Base-by-base conservation (phyloP, 2,329 filamentous ascomycete species). In the Aotearoamyces nothofagi region DNA sequence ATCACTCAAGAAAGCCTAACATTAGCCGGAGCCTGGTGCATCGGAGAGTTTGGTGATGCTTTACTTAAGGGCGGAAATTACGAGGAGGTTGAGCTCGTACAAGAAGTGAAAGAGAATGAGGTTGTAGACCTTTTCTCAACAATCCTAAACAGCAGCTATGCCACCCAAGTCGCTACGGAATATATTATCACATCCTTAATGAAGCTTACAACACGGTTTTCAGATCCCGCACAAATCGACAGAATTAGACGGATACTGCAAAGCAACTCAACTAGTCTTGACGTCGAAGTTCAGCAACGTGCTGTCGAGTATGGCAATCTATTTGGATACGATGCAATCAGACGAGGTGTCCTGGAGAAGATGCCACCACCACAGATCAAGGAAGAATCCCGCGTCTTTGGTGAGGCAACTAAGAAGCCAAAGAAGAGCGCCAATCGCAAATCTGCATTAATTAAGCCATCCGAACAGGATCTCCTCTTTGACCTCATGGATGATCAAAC, bases 361-460 rank as follows among this genome's bases (percentile, higher is more conserved):
- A 98, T 98, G 92, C 90, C 90, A 5, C 72, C 90, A 2, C 90
- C 90, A 6, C 87, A 96, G 52, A 96, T 98, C 46, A 83, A 87
- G 40, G 90, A 98, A 51, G 83, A 92, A 51, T 87, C 90, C 31
- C 69, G 87, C 35, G 86, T 94, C 3, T 63, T 98, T 11, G 86
- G 86, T 24, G 79, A 87, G 45, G 76, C 83, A 1, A 63, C 71
- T 2, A 75, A 74, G 52, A 69, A 77, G 43, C 63, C 66, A 38
- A 76, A 69, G 51, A 73, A 76, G 46, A 61, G 69, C 27, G 65
- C 71, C 34, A 82, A 79, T 49, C 72, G 83, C 42, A 81, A 76
- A 50, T 72, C 76, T 33, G 86, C 78, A 55, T 66, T 74, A 15
- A 65, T 76, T 37, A 90, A 92, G 55, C 79, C 81, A 22, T 80